These are phyloP conservation scores for Sclerotinia spermophila DNA, from an alignment of 2,329 filamentous ascomycete species.

Conservation along the genomic window DNA sequence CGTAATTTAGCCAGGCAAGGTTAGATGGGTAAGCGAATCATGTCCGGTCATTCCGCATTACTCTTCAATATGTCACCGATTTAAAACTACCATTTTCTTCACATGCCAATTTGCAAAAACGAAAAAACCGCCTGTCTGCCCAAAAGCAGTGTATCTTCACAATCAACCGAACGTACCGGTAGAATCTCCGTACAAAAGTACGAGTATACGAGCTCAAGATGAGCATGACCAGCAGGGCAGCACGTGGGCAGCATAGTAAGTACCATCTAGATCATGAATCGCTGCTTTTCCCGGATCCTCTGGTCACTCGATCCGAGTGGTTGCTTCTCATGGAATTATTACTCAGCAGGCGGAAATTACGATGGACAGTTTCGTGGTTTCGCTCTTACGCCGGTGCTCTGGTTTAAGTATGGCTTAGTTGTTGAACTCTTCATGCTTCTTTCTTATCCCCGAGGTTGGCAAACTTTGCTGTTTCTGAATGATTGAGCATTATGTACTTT, in stretches of 20 bases:
- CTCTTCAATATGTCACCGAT: background rate
- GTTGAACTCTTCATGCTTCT: background rate
- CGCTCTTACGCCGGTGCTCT: background rate
- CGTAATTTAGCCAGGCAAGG: background rate
- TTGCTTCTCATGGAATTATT: background rate
- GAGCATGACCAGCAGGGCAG: background rate
- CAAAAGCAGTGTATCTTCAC: background rate
- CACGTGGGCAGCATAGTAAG: background rate
- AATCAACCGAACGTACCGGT: background rate
- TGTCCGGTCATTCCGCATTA: background rate
- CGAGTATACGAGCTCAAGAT: no score
- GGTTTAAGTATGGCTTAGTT: background rate
- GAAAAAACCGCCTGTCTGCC: background rate
- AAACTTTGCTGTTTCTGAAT: background rate
- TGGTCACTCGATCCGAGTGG: background rate
- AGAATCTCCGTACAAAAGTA: background rate
- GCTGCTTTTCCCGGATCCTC: background rate
- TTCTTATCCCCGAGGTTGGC: background rate
- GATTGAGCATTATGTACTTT: background rate
- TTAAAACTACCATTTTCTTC: background rate
- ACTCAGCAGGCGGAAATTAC: background rate
- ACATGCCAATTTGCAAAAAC: background rate
- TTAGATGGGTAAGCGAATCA: background rate
- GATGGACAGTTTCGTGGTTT: background rate
- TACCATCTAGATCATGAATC: constrained; percentile 11